These are phyloP conservation scores for Eucalyptus caleyi DNA, from an alignment of 345 rosid genomes.

Conservation along the genomic window DNA sequence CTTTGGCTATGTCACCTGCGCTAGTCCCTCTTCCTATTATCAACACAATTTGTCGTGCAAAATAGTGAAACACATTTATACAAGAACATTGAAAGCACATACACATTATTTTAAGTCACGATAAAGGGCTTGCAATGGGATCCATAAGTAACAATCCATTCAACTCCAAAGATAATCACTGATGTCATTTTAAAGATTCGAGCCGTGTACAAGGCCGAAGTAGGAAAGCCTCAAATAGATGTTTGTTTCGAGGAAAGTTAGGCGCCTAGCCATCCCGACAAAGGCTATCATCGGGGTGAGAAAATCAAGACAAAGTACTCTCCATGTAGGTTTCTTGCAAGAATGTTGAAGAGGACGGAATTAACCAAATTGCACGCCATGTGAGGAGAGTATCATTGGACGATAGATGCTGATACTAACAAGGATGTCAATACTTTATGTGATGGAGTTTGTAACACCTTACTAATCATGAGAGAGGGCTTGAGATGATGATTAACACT, in stretches of 20 bases:
- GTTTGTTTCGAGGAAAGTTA: neutral
- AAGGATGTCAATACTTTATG: neutral
- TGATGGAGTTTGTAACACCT: neutral
- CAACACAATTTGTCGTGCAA: neutral
- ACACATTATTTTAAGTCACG: neutral
- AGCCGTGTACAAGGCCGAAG: neutral
- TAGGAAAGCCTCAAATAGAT: neutral
- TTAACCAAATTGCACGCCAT: accelerated
- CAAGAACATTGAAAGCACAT: neutral
- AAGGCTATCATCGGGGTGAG: neutral
- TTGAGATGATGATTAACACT: neutral
- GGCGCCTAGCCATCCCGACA: neutral
- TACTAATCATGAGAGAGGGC: neutral
- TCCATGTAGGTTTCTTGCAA: neutral
- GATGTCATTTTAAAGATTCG: neutral
- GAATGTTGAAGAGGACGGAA: neutral
- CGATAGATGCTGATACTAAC: neutral
- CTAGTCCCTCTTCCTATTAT: neutral
- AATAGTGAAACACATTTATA: neutral
- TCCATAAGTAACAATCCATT: neutral
- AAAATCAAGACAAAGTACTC: neutral
- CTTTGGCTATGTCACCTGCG: neutral
- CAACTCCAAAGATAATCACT: neutral
- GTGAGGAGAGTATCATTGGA: neutral
- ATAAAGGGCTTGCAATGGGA: neutral